Evolutionary conservation across 352 stramenopile species (phyloP), one percentile per base, ranked within the genome.

Genomic region (Hyphochytrium catenoides): DNA sequence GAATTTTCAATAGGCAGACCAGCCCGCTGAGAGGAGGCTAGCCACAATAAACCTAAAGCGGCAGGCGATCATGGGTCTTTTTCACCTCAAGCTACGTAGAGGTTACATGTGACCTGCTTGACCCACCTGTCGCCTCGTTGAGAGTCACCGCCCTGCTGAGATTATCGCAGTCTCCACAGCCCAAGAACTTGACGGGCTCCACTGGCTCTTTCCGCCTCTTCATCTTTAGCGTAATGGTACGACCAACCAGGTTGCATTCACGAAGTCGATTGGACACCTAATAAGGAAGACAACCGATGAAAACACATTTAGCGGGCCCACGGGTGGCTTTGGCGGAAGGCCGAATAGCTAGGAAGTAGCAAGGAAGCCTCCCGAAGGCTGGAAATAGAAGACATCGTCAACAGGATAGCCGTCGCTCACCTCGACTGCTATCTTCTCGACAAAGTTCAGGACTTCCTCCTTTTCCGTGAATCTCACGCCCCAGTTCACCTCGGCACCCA

Each of bases 401-500:
- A n/a, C n/a, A n/a, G n/a, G n/a, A n/a, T n/a, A n/a, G 31, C 31
- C n/a, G 31, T 43, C 46, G 3, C 52, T 56, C 11, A 88, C 35
- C 36, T 91, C 76, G 12, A 73, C 60, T 0, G 62, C 60, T 8
- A 92, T 37, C 12, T 69, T 62, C 34, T 56, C 54, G 22, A 92
- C 46, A 31, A 92, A 92, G 11, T 60, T 51, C 1, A 65, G 71
- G n/a, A 69, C 56, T 18, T 76, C 57, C 21, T 65, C 40, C 48
- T 59, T 67, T 17, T 50, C 60, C n/a, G 78, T 55, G 25, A 91
- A 86, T 0, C 77, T 66, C 34, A 92, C 81, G 1, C 77, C 77
- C 44, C 84, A 92, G 48, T 87, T 90, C 6, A 91, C 61, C n/a
- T 91, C 70, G 1, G 77, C 73, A 8, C 72, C 84, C 3, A 92